Evolutionary conservation across 305 asterid genomes (phyloP), one percentile per base, ranked within the genome.

Genomic region (Stenogyne calaminthoides): DNA sequence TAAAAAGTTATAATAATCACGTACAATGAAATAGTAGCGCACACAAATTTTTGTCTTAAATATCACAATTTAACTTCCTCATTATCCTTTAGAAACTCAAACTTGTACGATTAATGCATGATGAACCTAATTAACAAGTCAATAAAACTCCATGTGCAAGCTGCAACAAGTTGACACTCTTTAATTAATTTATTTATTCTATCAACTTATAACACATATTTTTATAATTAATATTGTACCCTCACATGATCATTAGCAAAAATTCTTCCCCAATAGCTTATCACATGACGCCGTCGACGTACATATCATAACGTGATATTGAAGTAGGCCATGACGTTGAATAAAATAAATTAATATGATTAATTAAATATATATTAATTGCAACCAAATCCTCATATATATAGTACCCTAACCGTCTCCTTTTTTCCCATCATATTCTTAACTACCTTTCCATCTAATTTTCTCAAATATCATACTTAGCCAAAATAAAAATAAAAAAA

Each of bases 251-350:
- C n/a, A 36, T 62, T 32, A 16, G 47, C 76, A 68, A 55, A 63
- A 63, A 63, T 42, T 74, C 69, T 71, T 59, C 44, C 29, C 69
- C 29, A 60, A 73, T 73, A 78, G 36, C 80, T 65, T 77, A 80
- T 80, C 82, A 80, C 82, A 74, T 80, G 84, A 9, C 0, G 54
- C 81, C 77, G 74, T 16, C 29, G n/a, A 25, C 51, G 54, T 78
- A 81, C 85, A 72, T 75, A 78, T 78, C 83, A 82, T 62, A 75
- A 76, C 79, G 72, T 76, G 79, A 68, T 58, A 6, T n/a, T 71
- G 63, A 65, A 69, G 69, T 65, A 59, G 68, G 61, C 72, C 59
- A 67, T 63, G 55, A 68, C 72, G 67, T 73, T 19, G 16, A 15
- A 58, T 34, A 37, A n/a, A 9, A 7, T 52, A 34, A 67, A 49